These are phyloP conservation scores for Ophidiomyces ophidiicola DNA, from an alignment of 2,329 filamentous ascomycete genomes.

Conservation along the genomic window DNA sequence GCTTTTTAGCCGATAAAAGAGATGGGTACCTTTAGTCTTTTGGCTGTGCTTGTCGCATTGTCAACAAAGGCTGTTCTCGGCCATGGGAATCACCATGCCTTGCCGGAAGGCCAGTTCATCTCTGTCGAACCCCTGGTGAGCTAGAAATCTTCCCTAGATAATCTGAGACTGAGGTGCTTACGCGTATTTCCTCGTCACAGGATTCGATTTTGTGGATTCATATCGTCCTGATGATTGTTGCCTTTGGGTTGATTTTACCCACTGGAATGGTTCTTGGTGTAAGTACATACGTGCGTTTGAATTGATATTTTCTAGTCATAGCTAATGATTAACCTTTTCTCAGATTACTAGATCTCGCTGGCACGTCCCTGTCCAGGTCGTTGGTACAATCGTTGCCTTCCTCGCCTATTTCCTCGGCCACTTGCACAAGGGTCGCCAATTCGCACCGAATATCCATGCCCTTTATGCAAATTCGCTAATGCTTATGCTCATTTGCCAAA, in stretches of 20 bases:
- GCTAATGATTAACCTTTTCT: constrained; percentile 9
- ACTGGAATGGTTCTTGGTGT: constrained; percentile 91
- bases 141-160: constrained; percentile 20
- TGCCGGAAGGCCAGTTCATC: constrained; percentile 56
- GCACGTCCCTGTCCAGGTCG: constrained; percentile 80
- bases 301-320: neutral
- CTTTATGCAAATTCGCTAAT: constrained; percentile 70
- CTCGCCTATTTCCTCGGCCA: constrained; percentile 87
- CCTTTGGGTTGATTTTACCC: constrained; percentile 87
- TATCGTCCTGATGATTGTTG: constrained; percentile 73
- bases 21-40: neutral
- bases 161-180: neutral
- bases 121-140: constrained; percentile 63
- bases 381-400: constrained; percentile 63
- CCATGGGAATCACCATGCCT: constrained; percentile 45
- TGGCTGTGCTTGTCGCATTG: neutral
- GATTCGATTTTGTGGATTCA: constrained; percentile 87
- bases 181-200: constrained; percentile 21
- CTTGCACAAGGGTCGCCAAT: constrained; percentile 77
- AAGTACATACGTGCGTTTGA: constrained; percentile 28
- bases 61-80: constrained; percentile 24
- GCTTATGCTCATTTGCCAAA: constrained; percentile 63
- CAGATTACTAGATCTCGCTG: constrained; percentile 81
- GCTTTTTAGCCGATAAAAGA: neutral
- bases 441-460: constrained; percentile 67